Conservation (phyloP, 176 grass and related monocot species). For the Sorghum bicolor region Sorghum_bicolor_NCBIv3 NC_012871.2:64147501-64148000, state of each 20-base stretch:
- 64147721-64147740: background rate
- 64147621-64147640: background rate
- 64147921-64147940: background rate
- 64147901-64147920: background rate
- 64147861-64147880: background rate
- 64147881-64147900: no score
- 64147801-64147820: background rate
- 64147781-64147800: background rate
- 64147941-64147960: constrained; percentile 70
- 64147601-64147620: constrained; percentile 94
- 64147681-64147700: background rate
- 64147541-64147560: constrained; percentile 70
- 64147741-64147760: background rate
- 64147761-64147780: background rate
- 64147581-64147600: constrained; percentile 68
- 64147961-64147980: constrained; percentile 72
- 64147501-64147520: constrained; percentile 93
- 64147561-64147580: constrained; percentile 86
- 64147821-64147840: background rate
- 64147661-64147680: background rate
- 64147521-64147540: constrained; percentile 78
- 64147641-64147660: background rate
- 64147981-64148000: constrained; percentile 82
- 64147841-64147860: no score
- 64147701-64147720: background rate